Evolutionary conservation across 2,329 filamentous ascomycete species (phyloP), one percentile per base, ranked within the genome.

Genomic region (Cyphellophora attinorum): DNA sequence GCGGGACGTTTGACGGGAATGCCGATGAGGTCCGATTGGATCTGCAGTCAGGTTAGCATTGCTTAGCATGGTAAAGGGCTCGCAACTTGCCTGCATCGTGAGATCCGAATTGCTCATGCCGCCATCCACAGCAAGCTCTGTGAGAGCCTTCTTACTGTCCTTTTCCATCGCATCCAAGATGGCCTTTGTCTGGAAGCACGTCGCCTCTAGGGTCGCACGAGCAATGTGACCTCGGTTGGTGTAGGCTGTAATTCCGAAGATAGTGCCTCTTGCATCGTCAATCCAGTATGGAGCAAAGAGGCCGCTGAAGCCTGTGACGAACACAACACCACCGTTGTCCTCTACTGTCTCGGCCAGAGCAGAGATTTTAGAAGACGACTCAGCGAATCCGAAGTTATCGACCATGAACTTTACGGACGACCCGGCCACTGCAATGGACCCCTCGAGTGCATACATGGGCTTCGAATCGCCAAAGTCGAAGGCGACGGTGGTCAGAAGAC

Each of bases 261-360:
- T 76, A 4, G 86, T 93, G 39, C 86, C 86, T 56, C 86, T 81
- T 13, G 85, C 85, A 60, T 93, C 84, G 54, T 93, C 85, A 42
- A 93, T 89, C 86, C 86, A 94, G 59, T 94, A 93, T 0, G 86
- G 86, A 1, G 86, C 86, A 55, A 93, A 93, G 3, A 94, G 70
- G 35, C 86, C 86, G 57, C 81, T 86, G 56, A 94, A 94, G 2
- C 86, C 86, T 3, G 86, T 93, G 40, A 94, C 86, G 50, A 94
- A 79, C 12, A 88, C 75, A 35, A 86, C 80, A 5, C 86, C 86
- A 36, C 85, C 86, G 41, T 81, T 93, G 56, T 93, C 81, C 25
- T 70, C 58, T 5, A 82, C 78, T 1, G 68, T 73, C 28, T 68
- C 68, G 5, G 78, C 78, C 29, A 81, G 60, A 39, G 79, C 73